phyloP scores from a whole-genome alignment of 768 basidiomycete genomes.

The Amanita pseudoporphyria region DNA sequence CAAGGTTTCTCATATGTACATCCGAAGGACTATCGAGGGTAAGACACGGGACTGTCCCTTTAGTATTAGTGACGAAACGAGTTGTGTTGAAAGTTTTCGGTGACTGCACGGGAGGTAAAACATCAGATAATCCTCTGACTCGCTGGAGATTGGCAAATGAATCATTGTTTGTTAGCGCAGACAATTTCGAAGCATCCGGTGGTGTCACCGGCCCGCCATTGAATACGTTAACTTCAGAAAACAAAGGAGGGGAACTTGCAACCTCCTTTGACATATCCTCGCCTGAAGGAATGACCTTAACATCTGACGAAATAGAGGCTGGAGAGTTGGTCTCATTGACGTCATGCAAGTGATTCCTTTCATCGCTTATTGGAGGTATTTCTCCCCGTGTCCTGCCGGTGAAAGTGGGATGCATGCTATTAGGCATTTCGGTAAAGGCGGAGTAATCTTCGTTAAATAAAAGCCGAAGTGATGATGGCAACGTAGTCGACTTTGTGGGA shows the following conservation, averaged over 20 bases:
- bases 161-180: not conserved
- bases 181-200: not conserved
- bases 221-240: not conserved
- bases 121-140: not conserved
- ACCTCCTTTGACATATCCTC: not conserved
- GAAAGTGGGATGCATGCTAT: not conserved
- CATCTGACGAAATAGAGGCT: not conserved
- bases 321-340: too few relatives aligned
- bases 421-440: not conserved
- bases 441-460: conserved; percentile 62
- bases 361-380: not conserved
- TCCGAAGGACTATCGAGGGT: conserved; percentile 13
- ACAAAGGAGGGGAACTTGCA: not conserved
- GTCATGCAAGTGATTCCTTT: not conserved
- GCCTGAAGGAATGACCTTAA: not conserved
- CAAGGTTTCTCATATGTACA: conserved; percentile 16
- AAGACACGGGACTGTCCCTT: not conserved
- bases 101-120: not conserved
- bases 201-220: not conserved
- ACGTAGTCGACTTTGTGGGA: conserved; percentile 33
- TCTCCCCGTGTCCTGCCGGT: not conserved
- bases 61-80: not conserved
- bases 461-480: conserved; percentile 71
- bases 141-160: not conserved
- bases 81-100: not conserved